Conservation (phyloP, 306 rosid genomes). For the Potentilla sterilis region DNA sequence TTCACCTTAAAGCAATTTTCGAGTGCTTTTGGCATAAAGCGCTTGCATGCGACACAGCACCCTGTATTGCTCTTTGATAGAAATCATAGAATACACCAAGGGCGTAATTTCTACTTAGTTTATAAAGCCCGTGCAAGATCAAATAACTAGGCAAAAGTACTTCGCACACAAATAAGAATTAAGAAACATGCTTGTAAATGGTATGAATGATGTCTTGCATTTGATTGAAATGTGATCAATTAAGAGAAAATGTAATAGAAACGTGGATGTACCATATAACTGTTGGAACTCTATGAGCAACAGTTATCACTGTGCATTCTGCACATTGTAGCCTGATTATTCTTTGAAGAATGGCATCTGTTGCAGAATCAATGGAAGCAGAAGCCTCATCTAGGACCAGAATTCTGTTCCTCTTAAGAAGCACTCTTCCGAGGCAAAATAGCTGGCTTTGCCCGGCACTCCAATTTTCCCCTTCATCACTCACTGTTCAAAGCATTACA, state of each 20-base stretch:
- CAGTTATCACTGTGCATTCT: conserved; percentile 63
- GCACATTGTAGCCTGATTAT: conserved; percentile 61
- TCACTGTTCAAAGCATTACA: conserved; percentile 31
- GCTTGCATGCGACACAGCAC: not conserved
- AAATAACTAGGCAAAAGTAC: not conserved
- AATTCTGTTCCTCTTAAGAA: conserved; percentile 60
- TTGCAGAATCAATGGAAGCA: conserved; percentile 72
- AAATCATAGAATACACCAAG: too few species aligned
- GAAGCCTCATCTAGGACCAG: conserved; percentile 82
- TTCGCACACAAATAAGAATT: not conserved
- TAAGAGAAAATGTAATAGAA: not conserved
- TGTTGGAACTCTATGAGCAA: conserved; percentile 74
- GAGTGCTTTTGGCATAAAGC: not conserved
- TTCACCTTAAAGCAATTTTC: too few species aligned
- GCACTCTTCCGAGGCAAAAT: conserved; percentile 71
- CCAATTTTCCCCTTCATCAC: conserved; percentile 75
- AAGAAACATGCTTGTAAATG: too few species aligned
- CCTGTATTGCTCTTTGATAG: not conserved
- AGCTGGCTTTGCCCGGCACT: conserved; percentile 70
- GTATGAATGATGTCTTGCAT: not conserved
- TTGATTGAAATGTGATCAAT: not conserved
- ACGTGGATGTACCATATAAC: conserved; percentile 24
- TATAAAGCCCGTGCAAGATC: too few species aligned
- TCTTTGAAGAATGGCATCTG: conserved; percentile 58
- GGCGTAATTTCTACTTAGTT: too few species aligned